Conservation (phyloP, 352 stramenopile genomes). For the Pythium myriotylum region DNA sequence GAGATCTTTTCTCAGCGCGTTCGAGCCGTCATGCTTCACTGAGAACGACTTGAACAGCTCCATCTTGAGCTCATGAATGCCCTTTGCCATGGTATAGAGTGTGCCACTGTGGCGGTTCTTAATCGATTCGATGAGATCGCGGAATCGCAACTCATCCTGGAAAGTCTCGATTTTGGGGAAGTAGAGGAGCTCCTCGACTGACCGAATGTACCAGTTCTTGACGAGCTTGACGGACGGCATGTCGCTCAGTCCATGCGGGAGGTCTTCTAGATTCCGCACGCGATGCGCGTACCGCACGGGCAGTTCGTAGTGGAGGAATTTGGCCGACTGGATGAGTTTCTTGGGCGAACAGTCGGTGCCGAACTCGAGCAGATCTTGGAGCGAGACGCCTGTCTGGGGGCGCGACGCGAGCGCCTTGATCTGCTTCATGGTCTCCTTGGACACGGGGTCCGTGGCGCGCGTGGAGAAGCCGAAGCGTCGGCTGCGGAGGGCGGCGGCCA, state of each 20-base stretch:
- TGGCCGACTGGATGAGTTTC: constrained; percentile 91
- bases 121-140: constrained; percentile 94
- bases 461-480: constrained; percentile 35
- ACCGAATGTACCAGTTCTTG: constrained; percentile 97
- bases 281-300: constrained; percentile 97
- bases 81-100: constrained; percentile 99
- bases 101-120: constrained; percentile 98
- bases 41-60: constrained; percentile 78
- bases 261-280: constrained; percentile 93
- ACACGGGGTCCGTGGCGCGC: constrained; percentile 19
- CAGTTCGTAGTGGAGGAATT: constrained; percentile 98
- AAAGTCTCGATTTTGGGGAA: constrained; percentile 86
- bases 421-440: constrained; percentile 49
- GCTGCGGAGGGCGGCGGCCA: constrained; percentile 24
- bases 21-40: constrained; percentile 36
- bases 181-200: constrained; percentile 93
- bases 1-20: constrained; percentile 46
- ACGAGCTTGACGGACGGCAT: constrained; percentile 95
- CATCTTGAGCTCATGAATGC: constrained; percentile 97
- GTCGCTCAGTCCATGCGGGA: constrained; percentile 94
- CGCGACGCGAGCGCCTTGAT: constrained; percentile 70
- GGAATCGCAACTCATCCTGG: constrained; percentile 92
- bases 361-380: constrained; percentile 90
- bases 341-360: constrained; percentile 77
- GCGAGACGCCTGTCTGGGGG: constrained; percentile 86